Conservation (phyloP, 2,329 filamentous ascomycete species). For the Onygenales sp. region DNA sequence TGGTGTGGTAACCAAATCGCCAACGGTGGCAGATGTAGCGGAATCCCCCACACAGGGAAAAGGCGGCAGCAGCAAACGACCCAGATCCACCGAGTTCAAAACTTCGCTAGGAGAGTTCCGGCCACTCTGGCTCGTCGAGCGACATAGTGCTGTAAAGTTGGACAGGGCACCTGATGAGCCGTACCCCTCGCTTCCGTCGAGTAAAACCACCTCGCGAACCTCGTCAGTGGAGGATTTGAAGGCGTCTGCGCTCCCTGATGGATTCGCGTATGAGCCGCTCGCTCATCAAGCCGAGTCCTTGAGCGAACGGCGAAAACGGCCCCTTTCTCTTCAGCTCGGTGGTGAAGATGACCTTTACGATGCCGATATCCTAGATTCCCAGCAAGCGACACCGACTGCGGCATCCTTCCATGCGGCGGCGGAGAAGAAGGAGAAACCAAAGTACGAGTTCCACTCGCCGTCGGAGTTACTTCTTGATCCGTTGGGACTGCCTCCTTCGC, state of each 20-base stretch:
- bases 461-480: constrained; percentile 37
- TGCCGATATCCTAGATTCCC: constrained; percentile 48
- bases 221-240: constrained; percentile 37
- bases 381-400: constrained; percentile 61
- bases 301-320: constrained; percentile 16
- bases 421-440: constrained; percentile 28
- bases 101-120: constrained; percentile 55
- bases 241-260: constrained; percentile 11
- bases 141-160: constrained; percentile 37
- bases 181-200: constrained; percentile 43
- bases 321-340: constrained; percentile 17
- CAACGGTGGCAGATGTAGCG: constrained; percentile 26
- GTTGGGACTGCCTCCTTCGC: constrained; percentile 17
- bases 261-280: constrained; percentile 5
- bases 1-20: constrained; percentile 21
- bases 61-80: constrained; percentile 33
- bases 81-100: constrained; percentile 44
- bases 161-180: constrained; percentile 31
- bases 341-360: constrained; percentile 20
- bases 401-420: constrained; percentile 33
- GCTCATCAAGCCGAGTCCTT: constrained; percentile 10
- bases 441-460: constrained; percentile 39
- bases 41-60: constrained; percentile 31
- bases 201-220: constrained; percentile 38
- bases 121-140: constrained; percentile 74